Base-by-base conservation (phyloP, 176 grass and related monocot genomes). In the Musa beccarii region DNA sequence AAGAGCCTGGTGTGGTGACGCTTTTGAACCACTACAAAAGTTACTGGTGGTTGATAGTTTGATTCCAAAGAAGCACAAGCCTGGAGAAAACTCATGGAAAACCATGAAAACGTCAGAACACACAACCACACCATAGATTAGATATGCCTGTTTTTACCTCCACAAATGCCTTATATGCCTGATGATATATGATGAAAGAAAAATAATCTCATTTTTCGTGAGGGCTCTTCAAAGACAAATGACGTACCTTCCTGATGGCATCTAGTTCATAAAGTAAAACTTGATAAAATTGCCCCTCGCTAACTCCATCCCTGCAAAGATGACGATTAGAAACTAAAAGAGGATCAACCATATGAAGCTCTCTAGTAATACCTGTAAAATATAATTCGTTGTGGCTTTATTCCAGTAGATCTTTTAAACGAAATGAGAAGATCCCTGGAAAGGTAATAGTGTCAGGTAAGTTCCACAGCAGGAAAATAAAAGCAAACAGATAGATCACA, bases 21-120 rank as follows among this genome's bases (percentile, higher is more conserved):
- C 75, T 97, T 97, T 81, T 92, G 90, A 25, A 97, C 90, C 34
- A 92, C 82, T 55, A 97, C 85, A 63, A 97, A 97, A 66, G 93
- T 92, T 55, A 97, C 83, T 10, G 72, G 24, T 9, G 90, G 85
- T 66, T 81, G 69, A 23, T 86, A 86, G 24, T 85, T 63, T 11
- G 72, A 62, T 79, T 86, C 88, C 22, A 92, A 63, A 9, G 79
- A 22, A 68, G 84, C 83, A 85, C 94, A 97, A 20, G 94, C 88
- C 94, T 86, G 71, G 25, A 22, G 1, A 3, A 51, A 11, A 70
- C 17, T 2, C 12, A 25, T 0, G 11, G 7, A 28, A 17, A 43
- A 2, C 9, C 20, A 10, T 76, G 54, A 50, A 75, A 76, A 65
- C 61, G 49, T 52, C 7, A 9, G 51, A 79, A 21, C 68, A 52